Evolutionary conservation across 257 asterid species (phyloP), one percentile per base, ranked within the genome.

Genomic region (Nicotiana knightiana): DNA sequence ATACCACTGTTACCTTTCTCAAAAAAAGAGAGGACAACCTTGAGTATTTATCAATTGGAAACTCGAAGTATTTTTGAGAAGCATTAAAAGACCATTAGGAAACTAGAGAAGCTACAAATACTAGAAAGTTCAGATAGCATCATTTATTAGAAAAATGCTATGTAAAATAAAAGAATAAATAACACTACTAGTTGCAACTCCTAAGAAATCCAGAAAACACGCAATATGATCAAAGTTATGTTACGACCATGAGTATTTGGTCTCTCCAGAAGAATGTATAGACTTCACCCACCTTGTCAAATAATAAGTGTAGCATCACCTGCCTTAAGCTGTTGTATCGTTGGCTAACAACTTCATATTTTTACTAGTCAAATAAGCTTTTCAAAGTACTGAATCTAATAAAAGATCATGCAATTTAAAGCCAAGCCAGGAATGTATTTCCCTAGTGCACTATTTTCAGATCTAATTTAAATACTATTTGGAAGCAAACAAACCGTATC

Each of bases 181-280:
- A 68, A 68, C 18, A 18, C 55, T n/a, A 67, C 76, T 67, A n/a
- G n/a, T 68, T 39, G 77, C 18, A 37, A n/a, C 55, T 37, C 77
- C 12, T 68, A 39, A 9, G 9, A 68, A 39, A 2, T 37, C 32
- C 18, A n/a, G 5, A n/a, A 9, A 39, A 3, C 5, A 68, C 5
- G 17, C 43, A 68, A 68, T 68, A 39, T 68, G 77, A 68, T 39
- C 77, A 68, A 37, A 68, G 77, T 68, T 68, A 39, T 39, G 55
- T 2, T 10, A 68, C 6, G 33, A n/a, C 57, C n/a, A 37, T 68
- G 77, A 39, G 10, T 68, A 68, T 68, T 37, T 68, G 55, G 33
- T 68, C 77, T 68, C 9, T 39, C 77, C 53, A 68, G 16, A 68
- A 68, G 53, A 6, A 68, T 68, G 57, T n/a, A 68, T 39, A 68